A percentile compares a stretch with the other conserved stretches of the same genome.
These are phyloP conservation scores for Pichia sp. DNA, from an alignment of 1,139 yeast species.

Conservation along the genomic window DNA sequence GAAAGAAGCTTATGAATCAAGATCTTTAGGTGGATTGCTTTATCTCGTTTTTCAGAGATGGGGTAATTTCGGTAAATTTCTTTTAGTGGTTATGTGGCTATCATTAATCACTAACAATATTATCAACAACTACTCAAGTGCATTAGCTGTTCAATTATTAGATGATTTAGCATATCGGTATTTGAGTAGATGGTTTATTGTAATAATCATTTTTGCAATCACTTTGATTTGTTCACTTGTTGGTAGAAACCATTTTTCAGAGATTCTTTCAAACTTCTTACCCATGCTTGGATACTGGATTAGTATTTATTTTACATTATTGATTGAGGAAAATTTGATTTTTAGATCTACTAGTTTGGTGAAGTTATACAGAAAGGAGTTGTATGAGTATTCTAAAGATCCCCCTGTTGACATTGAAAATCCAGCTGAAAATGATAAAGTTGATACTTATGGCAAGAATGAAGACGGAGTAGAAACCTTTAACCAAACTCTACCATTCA, in stretches of 20 bases:
- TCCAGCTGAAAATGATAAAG: neutral
- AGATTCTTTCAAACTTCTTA: slow-evolving; percentile 75
- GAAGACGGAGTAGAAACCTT: neutral
- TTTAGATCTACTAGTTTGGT: slow-evolving; percentile 52
- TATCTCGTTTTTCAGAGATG: slow-evolving; percentile 63
- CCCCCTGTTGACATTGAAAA: slow-evolving; percentile 1
- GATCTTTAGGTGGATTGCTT: slow-evolving; percentile 76
- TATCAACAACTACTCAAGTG: slow-evolving; percentile 77
- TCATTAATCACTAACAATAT: slow-evolving; percentile 77
- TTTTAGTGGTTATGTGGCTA: slow-evolving; percentile 59
- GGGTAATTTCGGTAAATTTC: slow-evolving; percentile 75
- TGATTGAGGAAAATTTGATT: slow-evolving; percentile 67
- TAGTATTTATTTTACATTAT: slow-evolving; percentile 66
- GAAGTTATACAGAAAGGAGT: slow-evolving; percentile 49
- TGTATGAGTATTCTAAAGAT: slow-evolving; percentile 21
- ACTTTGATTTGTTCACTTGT: slow-evolving; percentile 66
- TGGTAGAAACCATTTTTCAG: slow-evolving; percentile 69
- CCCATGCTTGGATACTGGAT: slow-evolving; percentile 97
- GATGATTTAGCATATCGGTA: slow-evolving; percentile 49
- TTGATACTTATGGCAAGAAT: neutral
- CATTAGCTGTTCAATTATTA: slow-evolving; percentile 68
- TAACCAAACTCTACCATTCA: neutral
- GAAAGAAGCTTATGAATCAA: slow-evolving; percentile 46
- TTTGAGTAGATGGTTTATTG: slow-evolving; percentile 78
- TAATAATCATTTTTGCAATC: slow-evolving; percentile 55